These are phyloP conservation scores for Leccinum fibrillosum DNA, from an alignment of 768 basidiomycete species.

Conservation along the genomic window DNA sequence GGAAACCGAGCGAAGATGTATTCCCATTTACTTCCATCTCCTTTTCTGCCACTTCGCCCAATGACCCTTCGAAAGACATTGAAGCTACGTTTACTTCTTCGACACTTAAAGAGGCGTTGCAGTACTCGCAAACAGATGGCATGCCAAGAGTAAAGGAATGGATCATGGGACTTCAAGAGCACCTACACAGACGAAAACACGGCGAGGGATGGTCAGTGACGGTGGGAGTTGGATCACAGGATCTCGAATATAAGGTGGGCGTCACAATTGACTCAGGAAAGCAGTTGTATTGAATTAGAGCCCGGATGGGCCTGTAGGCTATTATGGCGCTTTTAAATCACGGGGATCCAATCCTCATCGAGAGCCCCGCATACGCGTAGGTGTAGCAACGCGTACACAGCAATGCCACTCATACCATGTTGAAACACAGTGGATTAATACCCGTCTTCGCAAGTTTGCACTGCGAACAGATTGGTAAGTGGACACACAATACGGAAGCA, in stretches of 20 bases:
- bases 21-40: slow-evolving; percentile 13
- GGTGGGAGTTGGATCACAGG: slow-evolving; percentile 77
- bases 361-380: slow-evolving; percentile 69
- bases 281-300: neutral
- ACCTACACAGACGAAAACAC: slow-evolving; percentile 53
- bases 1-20: neutral
- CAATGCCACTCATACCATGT: neutral
- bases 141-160: slow-evolving; percentile 56
- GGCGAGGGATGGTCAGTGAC: slow-evolving; percentile 67
- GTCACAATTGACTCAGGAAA: neutral
- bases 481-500: slow-evolving; percentile 4
- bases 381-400: neutral
- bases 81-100: slow-evolving; percentile 46
- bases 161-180: slow-evolving; percentile 63
- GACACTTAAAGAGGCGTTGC: slow-evolving; percentile 49
- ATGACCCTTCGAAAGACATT: slow-evolving; percentile 36
- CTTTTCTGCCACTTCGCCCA: neutral
- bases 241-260: slow-evolving; percentile 70
- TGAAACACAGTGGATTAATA: slow-evolving; percentile 49
- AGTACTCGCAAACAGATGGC: slow-evolving; percentile 71
- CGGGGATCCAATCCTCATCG: slow-evolving; percentile 74
- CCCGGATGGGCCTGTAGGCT: slow-evolving; percentile 40
- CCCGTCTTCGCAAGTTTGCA: slow-evolving; percentile 52
- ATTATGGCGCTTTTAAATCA: slow-evolving; percentile 62
- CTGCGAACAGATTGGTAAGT: slow-evolving; percentile 51